These are phyloP conservation scores for Schwanniomyces yamadae DNA, from an alignment of 805 yeast species.

Conservation along the genomic window DNA sequence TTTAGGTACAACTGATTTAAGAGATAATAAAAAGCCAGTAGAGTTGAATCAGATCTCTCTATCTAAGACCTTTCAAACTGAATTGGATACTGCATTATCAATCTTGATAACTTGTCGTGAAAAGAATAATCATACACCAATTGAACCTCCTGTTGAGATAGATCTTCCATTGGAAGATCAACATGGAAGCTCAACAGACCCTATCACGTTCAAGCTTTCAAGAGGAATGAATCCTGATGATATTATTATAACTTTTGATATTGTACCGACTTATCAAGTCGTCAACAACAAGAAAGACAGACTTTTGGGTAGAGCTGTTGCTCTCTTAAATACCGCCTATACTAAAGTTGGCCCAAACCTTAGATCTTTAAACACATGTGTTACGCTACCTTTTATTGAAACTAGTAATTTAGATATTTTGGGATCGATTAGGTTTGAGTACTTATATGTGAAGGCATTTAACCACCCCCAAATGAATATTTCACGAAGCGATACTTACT, in stretches of 20 bases:
- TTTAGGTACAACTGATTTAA: slow-evolving; percentile 79
- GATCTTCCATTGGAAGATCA: slow-evolving; percentile 85
- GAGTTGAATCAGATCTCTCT: slow-evolving; percentile 72
- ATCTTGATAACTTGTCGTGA: slow-evolving; percentile 53
- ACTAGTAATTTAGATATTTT: slow-evolving; percentile 67
- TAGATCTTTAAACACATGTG: slow-evolving; percentile 61
- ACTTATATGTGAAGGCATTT: slow-evolving; percentile 70
- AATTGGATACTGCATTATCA: slow-evolving; percentile 84
- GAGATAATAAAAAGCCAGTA: slow-evolving; percentile 59
- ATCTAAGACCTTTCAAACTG: slow-evolving; percentile 74
- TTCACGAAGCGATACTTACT: slow-evolving; percentile 74
- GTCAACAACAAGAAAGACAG: slow-evolving; percentile 20
- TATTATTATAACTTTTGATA: slow-evolving; percentile 70
- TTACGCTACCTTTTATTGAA: slow-evolving; percentile 77
- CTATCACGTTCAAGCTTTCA: slow-evolving; percentile 67
- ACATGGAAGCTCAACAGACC: slow-evolving; percentile 65
- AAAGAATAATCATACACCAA: slow-evolving; percentile 14
- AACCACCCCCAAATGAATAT: slow-evolving; percentile 64
- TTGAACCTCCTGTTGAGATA: slow-evolving; percentile 59
- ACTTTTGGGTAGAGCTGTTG: slow-evolving; percentile 81
- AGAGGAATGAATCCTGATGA: slow-evolving; percentile 47
- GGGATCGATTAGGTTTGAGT: slow-evolving; percentile 77
- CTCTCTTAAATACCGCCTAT: slow-evolving; percentile 58
- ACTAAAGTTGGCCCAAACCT: slow-evolving; percentile 68
- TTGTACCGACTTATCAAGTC: slow-evolving; percentile 82